A percentile compares a stretch with the other conserved stretches of the same genome.
Evolutionary conservation across 2,329 filamentous ascomycete species (phyloP).

Genomic region (Arthroderma sp.): DNA sequence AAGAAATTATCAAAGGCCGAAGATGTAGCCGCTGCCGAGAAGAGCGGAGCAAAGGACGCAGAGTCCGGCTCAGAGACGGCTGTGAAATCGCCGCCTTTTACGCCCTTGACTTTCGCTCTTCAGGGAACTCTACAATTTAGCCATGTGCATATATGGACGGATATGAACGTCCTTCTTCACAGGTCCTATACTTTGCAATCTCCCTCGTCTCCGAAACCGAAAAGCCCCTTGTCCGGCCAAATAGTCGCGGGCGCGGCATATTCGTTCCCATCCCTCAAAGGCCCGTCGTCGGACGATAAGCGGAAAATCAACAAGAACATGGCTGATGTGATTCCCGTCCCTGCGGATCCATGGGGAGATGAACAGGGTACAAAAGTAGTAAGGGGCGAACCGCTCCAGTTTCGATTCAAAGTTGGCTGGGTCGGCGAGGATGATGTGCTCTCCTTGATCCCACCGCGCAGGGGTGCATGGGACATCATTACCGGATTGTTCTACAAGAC

Average conservation of each 20-base stretch:
- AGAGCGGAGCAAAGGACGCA: not conserved
- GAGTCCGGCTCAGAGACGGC: slow-evolving; percentile 12
- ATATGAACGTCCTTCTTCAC: slow-evolving; percentile 80
- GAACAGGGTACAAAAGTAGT: slow-evolving; percentile 52
- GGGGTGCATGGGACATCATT: not conserved
- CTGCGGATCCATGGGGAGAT: slow-evolving; percentile 31
- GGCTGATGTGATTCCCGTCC: slow-evolving; percentile 37
- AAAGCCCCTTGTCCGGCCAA: slow-evolving; percentile 45
- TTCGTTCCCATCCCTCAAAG: slow-evolving; percentile 58
- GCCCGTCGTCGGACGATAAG: slow-evolving; percentile 6
- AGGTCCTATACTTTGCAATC: slow-evolving; percentile 21
- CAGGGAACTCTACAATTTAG: slow-evolving; percentile 77
- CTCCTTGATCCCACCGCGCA: slow-evolving; percentile 18
- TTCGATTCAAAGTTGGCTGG: slow-evolving; percentile 75
- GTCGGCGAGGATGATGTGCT: slow-evolving; percentile 28
- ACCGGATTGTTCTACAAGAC: slow-evolving; percentile 13
- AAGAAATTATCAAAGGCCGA: not conserved
- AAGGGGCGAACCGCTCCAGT: slow-evolving; percentile 71
- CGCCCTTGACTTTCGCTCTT: slow-evolving; percentile 76
- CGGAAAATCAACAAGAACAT: slow-evolving; percentile 14
- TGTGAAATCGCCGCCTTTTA: slow-evolving; percentile 42
- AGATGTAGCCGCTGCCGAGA: slow-evolving; percentile 6
- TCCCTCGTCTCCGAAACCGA: slow-evolving; percentile 2
- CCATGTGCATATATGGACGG: slow-evolving; percentile 81
- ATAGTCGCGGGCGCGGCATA: slow-evolving; percentile 83